Base-by-base conservation (phyloP, 257 asterid species). In the Ajuga chamaepitys region DNA sequence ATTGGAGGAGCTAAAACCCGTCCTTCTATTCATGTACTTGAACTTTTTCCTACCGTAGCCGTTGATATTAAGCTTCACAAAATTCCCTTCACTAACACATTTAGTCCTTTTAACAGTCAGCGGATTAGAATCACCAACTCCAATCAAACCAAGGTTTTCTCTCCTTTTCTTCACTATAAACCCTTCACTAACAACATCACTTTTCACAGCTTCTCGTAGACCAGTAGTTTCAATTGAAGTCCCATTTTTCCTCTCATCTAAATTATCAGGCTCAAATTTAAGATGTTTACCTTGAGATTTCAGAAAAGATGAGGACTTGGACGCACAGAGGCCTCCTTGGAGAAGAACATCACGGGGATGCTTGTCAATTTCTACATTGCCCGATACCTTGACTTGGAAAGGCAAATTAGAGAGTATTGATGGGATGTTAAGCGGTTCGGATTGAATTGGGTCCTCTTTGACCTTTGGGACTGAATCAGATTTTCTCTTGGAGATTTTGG, bases 51-150 rank as follows among this genome's bases (percentile, higher is more conserved):
- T 77, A 56, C 99, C 96, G 34, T 86, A 81, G 28, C 99, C 99
- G 78, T 89, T 93, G 68, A 93, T 88, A 58, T 89, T 93, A 53
- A 89, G 91, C 87, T 83, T 93, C 83, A 93, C 99, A 74, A 93
- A 93, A 74, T 93, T 93, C 46, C 97, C 97, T 50, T 89, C 97
- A 55, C 50, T 73, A 4, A 20, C 79, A 71, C 76, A 45, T 72
- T 81, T 93, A 32, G 67, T 80, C 84, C 58, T 89, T 72, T 84
- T 87, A 58, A 10, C 73, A 1, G 66, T 28, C 45, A 38, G 24
- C 17, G 67, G 9, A 60, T 77, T 74, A 50, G 91, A 48, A 60
- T 14, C 28, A 63, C 61, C 58, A 44, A 66, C 72, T 22, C 88
- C 89, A 50, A 93, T 78, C 65, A 85, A 66, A 76, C 75, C 81